Evolutionary conservation across 768 basidiomycete genomes (phyloP), one percentile per base, ranked within the genome.

Genomic region (Trametes coccinea): DNA sequence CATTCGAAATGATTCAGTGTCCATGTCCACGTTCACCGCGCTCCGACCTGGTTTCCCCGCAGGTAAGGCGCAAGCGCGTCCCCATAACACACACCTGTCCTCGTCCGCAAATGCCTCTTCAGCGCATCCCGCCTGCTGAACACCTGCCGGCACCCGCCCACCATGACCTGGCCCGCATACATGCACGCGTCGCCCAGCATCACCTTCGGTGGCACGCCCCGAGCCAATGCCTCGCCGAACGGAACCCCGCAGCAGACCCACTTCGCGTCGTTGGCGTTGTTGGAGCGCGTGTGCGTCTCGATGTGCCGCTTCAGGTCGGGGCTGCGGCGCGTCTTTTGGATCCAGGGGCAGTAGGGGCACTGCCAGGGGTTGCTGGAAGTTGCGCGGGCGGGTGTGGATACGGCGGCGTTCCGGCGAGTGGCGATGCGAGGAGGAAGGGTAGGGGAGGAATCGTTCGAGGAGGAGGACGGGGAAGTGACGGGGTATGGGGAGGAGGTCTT

Each of bases 201-300:
- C 9, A 22, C 30, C 1, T 45, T 33, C 51, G 5, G 37, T 2
- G 49, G 37, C 27, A 52, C 9, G n/a, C 45, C 53, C 13, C 45
- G 29, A 44, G 3, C 9, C 14, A 40, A 13, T 34, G 61, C 65
- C 13, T 53, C 56, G 2, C 2, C 41, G 9, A 59, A 13, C 3
- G 56, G 53, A 10, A 66, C 58, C 1, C 66, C 66, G 33, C 66
- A 67, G 48, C 66, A 67, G 17, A 64, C 53, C 66, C 66, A 67
- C 2, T 49, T 27, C 51, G 27, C 53, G 11, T 60, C 48, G 47
- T 44, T 51, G 4, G 30, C 47, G 6, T 34, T 37, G 10, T 33
- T 29, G 3, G 56, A 39, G 31, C 39, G 41, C 2, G 40, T 51
- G 66, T 67, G 66, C 52, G 66, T 61, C 50, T 44, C 44, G 59